phyloP scores from a whole-genome alignment of 2,329 filamentous ascomycete genomes.

The Ceratocystis cubensis region DNA sequence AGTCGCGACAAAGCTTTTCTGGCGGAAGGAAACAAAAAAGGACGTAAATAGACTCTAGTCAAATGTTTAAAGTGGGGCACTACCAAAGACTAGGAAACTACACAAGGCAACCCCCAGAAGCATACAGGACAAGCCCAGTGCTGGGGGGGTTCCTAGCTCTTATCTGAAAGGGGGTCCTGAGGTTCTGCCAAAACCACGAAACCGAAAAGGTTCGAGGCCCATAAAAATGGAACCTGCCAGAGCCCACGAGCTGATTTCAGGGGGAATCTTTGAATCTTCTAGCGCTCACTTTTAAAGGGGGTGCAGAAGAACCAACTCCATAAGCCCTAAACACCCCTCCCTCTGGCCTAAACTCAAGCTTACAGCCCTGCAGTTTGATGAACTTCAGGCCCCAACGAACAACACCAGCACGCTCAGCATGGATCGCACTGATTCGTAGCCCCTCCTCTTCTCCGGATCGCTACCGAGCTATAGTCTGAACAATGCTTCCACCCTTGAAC shows the following conservation, averaged over 20 bases:
- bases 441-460: not conserved
- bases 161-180: not conserved
- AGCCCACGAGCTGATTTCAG: constrained; percentile 1
- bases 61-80: not conserved
- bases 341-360: not conserved
- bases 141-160: too few relatives aligned
- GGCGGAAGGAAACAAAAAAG: not conserved
- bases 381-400: not conserved
- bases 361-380: not conserved
- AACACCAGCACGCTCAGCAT: not conserved
- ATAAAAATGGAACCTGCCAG: constrained; percentile 1
- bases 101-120: too few relatives aligned
- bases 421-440: not conserved
- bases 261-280: not conserved
- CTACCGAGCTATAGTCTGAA: not conserved
- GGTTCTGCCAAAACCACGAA: not conserved
- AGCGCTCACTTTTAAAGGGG: not conserved
- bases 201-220: not conserved
- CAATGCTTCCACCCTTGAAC: not conserved
- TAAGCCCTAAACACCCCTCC: not conserved
- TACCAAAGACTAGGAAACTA: not conserved
- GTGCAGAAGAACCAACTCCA: not conserved
- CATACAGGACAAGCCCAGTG: too few relatives aligned
- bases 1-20: not conserved
- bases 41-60: not conserved